These are phyloP conservation scores for Myriangium duriaei DNA, from an alignment of 2,329 filamentous ascomycete genomes.

Conservation along the genomic window DNA sequence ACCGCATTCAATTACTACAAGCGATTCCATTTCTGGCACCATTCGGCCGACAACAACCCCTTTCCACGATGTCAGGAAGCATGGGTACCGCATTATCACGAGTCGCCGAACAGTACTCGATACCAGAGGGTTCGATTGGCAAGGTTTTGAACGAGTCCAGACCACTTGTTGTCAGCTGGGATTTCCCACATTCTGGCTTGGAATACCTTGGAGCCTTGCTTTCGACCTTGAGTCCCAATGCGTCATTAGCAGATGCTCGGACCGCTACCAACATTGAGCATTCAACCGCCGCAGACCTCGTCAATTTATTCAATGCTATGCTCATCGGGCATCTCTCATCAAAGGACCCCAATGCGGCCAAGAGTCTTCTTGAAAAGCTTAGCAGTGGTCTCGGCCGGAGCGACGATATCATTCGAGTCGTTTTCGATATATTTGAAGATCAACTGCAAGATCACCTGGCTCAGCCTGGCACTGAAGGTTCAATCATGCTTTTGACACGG, in stretches of 20 bases:
- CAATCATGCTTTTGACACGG: conserved; percentile 54
- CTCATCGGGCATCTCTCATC: conserved; percentile 32
- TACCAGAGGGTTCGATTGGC: conserved; percentile 54
- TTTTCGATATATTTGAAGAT: conserved; percentile 76
- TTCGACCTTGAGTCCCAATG: conserved; percentile 35
- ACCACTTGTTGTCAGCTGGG: conserved; percentile 63
- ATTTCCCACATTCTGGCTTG: conserved; percentile 62
- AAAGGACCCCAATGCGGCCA: conserved; percentile 25
- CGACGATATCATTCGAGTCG: conserved; percentile 63
- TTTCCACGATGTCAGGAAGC: conserved; percentile 25
- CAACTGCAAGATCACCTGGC: conserved; percentile 38
- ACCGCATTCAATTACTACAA: conserved; percentile 56
- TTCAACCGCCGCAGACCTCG: conserved; percentile 58
- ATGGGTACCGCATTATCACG: not conserved
- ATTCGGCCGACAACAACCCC: conserved; percentile 28
- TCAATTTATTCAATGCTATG: conserved; percentile 60
- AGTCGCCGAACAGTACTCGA: conserved; percentile 39
- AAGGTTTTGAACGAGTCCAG: conserved; percentile 66
- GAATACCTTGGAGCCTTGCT: conserved; percentile 67
- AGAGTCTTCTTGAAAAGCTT: conserved; percentile 36
- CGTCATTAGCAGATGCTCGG: conserved; percentile 25
- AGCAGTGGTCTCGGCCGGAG: conserved; percentile 41
- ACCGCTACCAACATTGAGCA: conserved; percentile 44
- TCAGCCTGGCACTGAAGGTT: conserved; percentile 48
- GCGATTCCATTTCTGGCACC: conserved; percentile 52